A percentile compares a stretch with the other conserved stretches of the same genome.
Evolutionary conservation across 2,329 filamentous ascomycete genomes (phyloP).

Genomic region (Polytolypa hystricis): DNA sequence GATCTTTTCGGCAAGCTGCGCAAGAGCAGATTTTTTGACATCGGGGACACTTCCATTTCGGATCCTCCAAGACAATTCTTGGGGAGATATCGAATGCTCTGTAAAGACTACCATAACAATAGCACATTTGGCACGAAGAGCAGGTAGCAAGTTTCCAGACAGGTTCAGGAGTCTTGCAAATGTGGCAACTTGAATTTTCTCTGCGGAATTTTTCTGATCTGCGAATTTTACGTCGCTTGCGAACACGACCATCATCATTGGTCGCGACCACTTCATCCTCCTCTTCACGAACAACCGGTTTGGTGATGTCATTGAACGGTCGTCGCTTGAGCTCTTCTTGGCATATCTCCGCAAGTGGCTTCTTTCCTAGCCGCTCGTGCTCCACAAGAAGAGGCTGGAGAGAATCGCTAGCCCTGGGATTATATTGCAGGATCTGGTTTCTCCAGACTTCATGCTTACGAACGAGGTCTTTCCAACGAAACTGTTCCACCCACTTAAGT

Average conservation of each 20-base stretch:
- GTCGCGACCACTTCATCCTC: constrained; percentile 31
- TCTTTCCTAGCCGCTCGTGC: constrained; percentile 55
- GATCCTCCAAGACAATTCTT: constrained; percentile 65
- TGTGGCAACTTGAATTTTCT: constrained; percentile 57
- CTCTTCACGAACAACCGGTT: constrained; percentile 34
- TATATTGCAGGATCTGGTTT: constrained; percentile 61
- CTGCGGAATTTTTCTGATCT: constrained; percentile 38
- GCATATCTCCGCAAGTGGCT: constrained; percentile 82
- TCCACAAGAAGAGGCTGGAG: constrained; percentile 54
- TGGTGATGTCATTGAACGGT: constrained; percentile 72
- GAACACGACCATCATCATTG: constrained; percentile 50
- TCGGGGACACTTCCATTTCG: constrained; percentile 78
- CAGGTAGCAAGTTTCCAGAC: constrained; percentile 79
- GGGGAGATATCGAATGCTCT: constrained; percentile 86
- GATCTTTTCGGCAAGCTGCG: constrained; percentile 58
- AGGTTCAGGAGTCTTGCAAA: constrained; percentile 69
- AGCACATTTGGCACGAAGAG: constrained; percentile 61
- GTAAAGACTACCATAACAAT: constrained; percentile 90
- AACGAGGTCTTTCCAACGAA: constrained; percentile 67
- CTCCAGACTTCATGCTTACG: constrained; percentile 76
- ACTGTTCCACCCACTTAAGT: constrained; percentile 87
- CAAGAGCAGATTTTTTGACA: constrained; percentile 84
- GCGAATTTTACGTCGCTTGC: constrained; percentile 51
- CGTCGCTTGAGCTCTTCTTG: constrained; percentile 72
- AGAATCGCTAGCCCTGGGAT: constrained; percentile 53